Conservation (phyloP, 331 rosid genomes). For the Cydonia oblonga region DNA sequence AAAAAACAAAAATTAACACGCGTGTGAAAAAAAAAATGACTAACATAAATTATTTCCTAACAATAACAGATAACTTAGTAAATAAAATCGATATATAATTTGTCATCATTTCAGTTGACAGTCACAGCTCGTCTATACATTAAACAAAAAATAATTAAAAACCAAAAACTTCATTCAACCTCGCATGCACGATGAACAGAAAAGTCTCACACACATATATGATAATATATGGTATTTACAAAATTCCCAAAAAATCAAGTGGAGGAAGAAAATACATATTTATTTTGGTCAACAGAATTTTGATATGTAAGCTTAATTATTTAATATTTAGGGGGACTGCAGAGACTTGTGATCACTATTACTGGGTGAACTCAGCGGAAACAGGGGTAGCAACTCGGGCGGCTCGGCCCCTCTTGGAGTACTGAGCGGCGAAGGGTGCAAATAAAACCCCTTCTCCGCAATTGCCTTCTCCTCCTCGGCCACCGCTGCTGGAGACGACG, state of each 20-base stretch:
- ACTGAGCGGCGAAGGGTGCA: slow-evolving; percentile 34
- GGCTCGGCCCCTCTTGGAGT: slow-evolving; percentile 28
- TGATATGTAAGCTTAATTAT: background rate
- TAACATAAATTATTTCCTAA: too few species aligned
- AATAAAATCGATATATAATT: background rate
- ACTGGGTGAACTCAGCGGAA: slow-evolving; percentile 31
- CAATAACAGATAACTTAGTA: background rate
- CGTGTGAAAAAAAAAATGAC: background rate
- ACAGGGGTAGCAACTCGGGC: slow-evolving; percentile 34
- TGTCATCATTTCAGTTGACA: background rate
- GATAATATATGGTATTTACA: background rate
- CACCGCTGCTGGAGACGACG: slow-evolving; percentile 21
- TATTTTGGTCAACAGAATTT: background rate
- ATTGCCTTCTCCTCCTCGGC: slow-evolving; percentile 20
- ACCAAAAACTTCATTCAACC: background rate
- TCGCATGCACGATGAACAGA: background rate
- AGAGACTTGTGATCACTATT: background rate
- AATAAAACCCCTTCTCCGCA: slow-evolving; percentile 27
- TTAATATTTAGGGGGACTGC: background rate
- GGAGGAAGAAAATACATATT: background rate
- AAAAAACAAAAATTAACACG: background rate
- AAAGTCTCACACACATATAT: background rate
- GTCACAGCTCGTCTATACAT: background rate
- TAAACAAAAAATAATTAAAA: background rate
- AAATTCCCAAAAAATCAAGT: background rate